Base-by-base conservation (phyloP, 176 grass and related monocot species). In the Aegilops tauschii region DNA sequence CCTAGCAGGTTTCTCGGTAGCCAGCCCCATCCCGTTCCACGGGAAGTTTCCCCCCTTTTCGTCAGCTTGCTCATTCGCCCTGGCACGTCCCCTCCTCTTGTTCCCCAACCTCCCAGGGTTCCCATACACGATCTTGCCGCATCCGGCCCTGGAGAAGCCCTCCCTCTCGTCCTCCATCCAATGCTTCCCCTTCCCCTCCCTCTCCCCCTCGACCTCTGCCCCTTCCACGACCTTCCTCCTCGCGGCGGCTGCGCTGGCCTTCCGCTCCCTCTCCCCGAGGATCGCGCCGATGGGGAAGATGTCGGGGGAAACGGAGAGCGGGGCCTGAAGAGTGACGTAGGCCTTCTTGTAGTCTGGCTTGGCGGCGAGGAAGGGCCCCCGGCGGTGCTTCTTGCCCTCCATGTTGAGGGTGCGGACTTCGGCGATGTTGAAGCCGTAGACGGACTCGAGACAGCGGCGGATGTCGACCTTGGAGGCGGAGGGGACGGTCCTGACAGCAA, bases 261-360 rank as follows among this genome's bases (percentile, higher is more conserved):
- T 98, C 4, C 89, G 86, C 88, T 98, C 96, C 73, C 85, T 85
- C 68, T 92, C 92, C 21, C 81, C 82, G 6, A 91, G 88, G 56
- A 95, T 83, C 27, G 42, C 44, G 69, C 89, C 88, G n/a, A 98
- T 92, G 39, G 96, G 96, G 84, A 95, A 98, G 72, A 98, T 84
- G 63, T 95, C 93, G 5, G 85, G 86, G 44, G 92, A 94, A 86
- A 98, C 88, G 29, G 81, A 62, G 84, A 98, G 96, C 67, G 96
- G 92, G 30, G 88, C 73, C 35, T 44, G 77, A 76, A 98, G 92
- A 31, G 96, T 98, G 89, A 98, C 73, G 83, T 95, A 98, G 62
- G 96, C 93, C 96, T 98, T 98, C 90, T 98, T 98, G 87, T 94
- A 98, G 89, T 98, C 96, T 27, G 93, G 93, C 73, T 98, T 93